Conservation (phyloP, 441 rosid genomes). For the Gossypium davidsonii region DNA sequence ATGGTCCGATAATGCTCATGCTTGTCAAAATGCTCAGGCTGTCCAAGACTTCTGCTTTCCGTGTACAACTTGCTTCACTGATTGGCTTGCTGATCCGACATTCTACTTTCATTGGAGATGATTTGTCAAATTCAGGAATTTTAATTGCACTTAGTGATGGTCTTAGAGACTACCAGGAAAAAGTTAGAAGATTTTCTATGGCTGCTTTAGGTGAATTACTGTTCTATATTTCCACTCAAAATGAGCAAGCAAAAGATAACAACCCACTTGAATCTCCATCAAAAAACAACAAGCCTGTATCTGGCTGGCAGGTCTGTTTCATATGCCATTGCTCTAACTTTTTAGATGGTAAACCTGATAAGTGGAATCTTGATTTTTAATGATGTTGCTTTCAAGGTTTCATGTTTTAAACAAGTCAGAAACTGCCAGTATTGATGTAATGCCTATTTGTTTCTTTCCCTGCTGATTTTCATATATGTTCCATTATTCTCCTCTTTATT, state of each 20-base stretch:
- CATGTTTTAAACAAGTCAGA: neutral
- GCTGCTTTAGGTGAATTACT: constrained; percentile 94
- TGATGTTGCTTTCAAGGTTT: neutral
- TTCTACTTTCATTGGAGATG: constrained; percentile 76
- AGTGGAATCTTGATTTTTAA: neutral
- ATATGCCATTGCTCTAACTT: neutral
- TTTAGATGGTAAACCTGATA: constrained; percentile 3
- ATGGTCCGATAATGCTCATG: constrained; percentile 84
- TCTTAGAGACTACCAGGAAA: constrained; percentile 87
- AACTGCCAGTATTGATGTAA: neutral
- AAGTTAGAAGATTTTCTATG: constrained; percentile 88
- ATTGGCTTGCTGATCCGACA: constrained; percentile 91
- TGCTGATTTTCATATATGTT: constrained; percentile 12
- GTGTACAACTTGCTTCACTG: constrained; percentile 83
- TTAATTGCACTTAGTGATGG: constrained; percentile 78
- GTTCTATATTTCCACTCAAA: constrained; percentile 88
- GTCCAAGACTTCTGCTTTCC: constrained; percentile 78
- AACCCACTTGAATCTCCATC: constrained; percentile 72
- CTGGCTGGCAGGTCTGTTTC: constrained; percentile 84
- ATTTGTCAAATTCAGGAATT: constrained; percentile 83
- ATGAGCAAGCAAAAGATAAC: constrained; percentile 57
- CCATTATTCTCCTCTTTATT: constrained; percentile 19
- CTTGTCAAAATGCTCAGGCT: constrained; percentile 86
- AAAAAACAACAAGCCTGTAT: constrained; percentile 53
- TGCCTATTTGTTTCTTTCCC: constrained; percentile 2